Evolutionary conservation across 1,284 basidiomycete species (phyloP).

Genomic region (Moesziomyces parantarcticus): DNA sequence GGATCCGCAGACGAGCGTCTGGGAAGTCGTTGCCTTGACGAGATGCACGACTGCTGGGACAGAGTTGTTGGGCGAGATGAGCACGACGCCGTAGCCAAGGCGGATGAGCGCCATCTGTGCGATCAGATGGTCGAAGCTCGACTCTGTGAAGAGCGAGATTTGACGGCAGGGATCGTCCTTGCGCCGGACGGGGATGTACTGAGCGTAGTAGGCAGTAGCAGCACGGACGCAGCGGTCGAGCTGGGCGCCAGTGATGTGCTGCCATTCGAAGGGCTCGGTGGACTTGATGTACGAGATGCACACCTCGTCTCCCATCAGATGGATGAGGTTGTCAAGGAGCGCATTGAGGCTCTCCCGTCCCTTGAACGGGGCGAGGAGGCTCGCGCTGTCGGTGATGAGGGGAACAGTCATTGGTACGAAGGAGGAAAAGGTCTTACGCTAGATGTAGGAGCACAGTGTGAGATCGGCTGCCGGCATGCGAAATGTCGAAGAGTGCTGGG

Average conservation of each 20-base stretch:
- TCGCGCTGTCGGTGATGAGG: slow-evolving; percentile 15
- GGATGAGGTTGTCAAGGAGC: slow-evolving; percentile 27
- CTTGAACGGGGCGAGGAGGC: slow-evolving; percentile 28
- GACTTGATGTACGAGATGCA: slow-evolving; percentile 34
- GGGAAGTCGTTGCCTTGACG: slow-evolving; percentile 21
- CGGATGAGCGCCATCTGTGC: slow-evolving; percentile 35
- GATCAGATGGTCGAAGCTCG: slow-evolving; percentile 25
- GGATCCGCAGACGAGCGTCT: slow-evolving; percentile 4
- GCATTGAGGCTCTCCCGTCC: slow-evolving; percentile 29
- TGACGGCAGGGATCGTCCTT: slow-evolving; percentile 15
- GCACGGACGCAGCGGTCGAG: slow-evolving; percentile 32
- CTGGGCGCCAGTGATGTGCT: slow-evolving; percentile 16
- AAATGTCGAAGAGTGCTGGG: too few relatives aligned
- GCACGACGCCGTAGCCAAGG: slow-evolving; percentile 31
- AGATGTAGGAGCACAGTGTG: neutral
- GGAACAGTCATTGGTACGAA: slow-evolving; percentile 12
- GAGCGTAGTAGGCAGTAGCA: slow-evolving; percentile 35
- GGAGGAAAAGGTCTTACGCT: neutral
- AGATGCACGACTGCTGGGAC: slow-evolving; percentile 40
- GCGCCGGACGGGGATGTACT: slow-evolving; percentile 11
- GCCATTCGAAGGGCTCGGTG: slow-evolving; percentile 36
- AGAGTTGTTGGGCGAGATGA: slow-evolving; percentile 54
- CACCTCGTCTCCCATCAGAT: neutral
- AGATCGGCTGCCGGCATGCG: too few relatives aligned
- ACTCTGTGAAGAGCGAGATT: slow-evolving; percentile 24